These are phyloP conservation scores for Aspergillus sp. DNA, from an alignment of 2,329 filamentous ascomycete species.

Conservation along the genomic window DNA sequence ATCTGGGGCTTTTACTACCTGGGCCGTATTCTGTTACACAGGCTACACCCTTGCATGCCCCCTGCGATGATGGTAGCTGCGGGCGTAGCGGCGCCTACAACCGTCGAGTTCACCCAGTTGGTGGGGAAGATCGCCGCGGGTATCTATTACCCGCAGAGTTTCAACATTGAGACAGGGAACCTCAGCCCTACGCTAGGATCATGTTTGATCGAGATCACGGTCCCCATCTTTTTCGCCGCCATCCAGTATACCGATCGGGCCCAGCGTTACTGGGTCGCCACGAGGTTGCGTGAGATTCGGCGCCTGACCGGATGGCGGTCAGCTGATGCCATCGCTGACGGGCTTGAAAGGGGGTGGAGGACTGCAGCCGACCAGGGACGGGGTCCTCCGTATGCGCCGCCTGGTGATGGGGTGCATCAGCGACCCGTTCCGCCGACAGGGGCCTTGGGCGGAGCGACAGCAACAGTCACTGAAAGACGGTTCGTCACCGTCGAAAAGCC, in stretches of 20 bases:
- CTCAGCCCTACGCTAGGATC: conserved; percentile 77
- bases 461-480: conserved; percentile 44
- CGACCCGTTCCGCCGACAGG: conserved; percentile 7
- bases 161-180: conserved; percentile 40
- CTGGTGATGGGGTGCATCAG: conserved; percentile 14
- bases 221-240: conserved; percentile 83
- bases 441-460: conserved; percentile 17
- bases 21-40: conserved; percentile 76
- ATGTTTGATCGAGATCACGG: conserved; percentile 76
- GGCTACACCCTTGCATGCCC: conserved; percentile 85
- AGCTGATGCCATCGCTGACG: conserved; percentile 74
- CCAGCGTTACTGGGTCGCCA: conserved; percentile 77
- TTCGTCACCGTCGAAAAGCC: conserved; percentile 62
- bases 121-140: conserved; percentile 81
- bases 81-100: conserved; percentile 71
- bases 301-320: conserved; percentile 85
- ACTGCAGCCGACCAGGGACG: conserved; percentile 70
- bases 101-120: conserved; percentile 67
- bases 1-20: conserved; percentile 88
- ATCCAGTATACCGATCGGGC: conserved; percentile 70
- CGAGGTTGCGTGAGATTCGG: conserved; percentile 71
- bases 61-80: conserved; percentile 86
- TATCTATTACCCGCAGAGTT: conserved; percentile 47
- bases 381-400: conserved; percentile 68
- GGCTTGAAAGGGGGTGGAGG: conserved; percentile 82